These are phyloP conservation scores for Solanum medicagineum DNA, from an alignment of 257 asterid species.

Conservation along the genomic window DNA sequence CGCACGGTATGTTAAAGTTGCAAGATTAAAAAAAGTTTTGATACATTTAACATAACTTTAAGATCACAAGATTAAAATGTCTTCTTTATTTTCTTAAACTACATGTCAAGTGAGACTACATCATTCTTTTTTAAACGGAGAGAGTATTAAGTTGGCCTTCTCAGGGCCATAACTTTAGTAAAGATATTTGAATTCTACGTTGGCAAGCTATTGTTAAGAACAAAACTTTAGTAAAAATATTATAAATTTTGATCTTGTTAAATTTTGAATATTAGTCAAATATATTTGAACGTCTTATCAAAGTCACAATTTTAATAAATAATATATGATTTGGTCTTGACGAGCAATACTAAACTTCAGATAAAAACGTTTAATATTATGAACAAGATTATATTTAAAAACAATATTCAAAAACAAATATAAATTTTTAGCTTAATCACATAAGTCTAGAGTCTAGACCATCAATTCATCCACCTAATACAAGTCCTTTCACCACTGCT, in stretches of 20 bases:
- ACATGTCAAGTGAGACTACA: no score
- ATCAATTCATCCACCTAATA: not conserved
- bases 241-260: not conserved
- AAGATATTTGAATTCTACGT: not conserved
- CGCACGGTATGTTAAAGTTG: accelerated
- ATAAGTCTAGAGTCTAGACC: not conserved
- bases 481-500: not conserved
- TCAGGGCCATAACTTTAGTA: not conserved
- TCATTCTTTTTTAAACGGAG: no score
- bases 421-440: not conserved
- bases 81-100: no score
- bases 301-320: not conserved
- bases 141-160: not conserved
- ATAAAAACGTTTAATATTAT: not conserved
- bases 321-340: accelerated
- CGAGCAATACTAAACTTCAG: not conserved
- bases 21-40: no score
- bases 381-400: no score
- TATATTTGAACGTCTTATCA: not conserved
- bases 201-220: not conserved
- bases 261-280: not conserved
- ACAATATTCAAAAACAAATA: not conserved
- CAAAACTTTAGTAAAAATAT: not conserved
- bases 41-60: no score
- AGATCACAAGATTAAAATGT: no score